These are phyloP conservation scores for Phytophthora multivora DNA, from an alignment of 352 stramenopile species.

Conservation along the genomic window DNA sequence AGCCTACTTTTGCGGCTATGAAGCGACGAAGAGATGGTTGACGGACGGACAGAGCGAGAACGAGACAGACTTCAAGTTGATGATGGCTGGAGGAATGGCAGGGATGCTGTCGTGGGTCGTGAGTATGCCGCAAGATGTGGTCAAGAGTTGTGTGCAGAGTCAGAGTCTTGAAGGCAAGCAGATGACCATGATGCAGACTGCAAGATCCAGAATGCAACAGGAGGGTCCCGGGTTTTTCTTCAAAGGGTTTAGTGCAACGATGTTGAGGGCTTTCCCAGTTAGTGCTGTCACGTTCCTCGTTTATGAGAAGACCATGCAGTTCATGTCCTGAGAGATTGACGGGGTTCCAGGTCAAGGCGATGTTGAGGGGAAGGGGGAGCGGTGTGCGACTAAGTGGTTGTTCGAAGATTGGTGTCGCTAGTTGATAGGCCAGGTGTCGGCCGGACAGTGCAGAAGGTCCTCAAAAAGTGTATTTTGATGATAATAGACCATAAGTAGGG, in stretches of 20 bases:
- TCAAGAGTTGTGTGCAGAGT: conserved; percentile 91
- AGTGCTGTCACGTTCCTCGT: conserved; percentile 87
- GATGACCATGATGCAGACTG: conserved; percentile 52
- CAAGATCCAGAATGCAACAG: conserved; percentile 43
- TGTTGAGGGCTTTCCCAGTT: conserved; percentile 83
- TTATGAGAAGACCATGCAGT: conserved; percentile 86
- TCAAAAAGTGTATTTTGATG: conserved; percentile 13
- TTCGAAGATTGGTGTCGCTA: too few relatives aligned
- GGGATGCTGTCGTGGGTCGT: conserved; percentile 82
- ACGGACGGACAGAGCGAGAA: conserved; percentile 57
- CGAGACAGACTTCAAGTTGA: conserved; percentile 69
- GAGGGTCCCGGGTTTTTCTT: conserved; percentile 77
- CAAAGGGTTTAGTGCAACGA: conserved; percentile 81
- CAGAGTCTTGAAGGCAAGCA: conserved; percentile 50
- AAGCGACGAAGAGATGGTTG: conserved; percentile 63
- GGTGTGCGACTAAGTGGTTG: conserved; percentile 4
- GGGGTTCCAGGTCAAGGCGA: too few relatives aligned
- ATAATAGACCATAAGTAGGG: conserved; percentile 10
- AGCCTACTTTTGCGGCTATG: conserved; percentile 83
- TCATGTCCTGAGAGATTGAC: conserved; percentile 53
- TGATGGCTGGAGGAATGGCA: conserved; percentile 76
- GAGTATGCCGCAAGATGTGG: conserved; percentile 86
- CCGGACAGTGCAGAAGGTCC: not conserved
- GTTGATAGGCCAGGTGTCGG: too few relatives aligned
- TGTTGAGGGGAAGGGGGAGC: too few relatives aligned